These are phyloP conservation scores for Shiraia bambusicola DNA, from an alignment of 2,329 filamentous ascomycete species.

Conservation along the genomic window DNA sequence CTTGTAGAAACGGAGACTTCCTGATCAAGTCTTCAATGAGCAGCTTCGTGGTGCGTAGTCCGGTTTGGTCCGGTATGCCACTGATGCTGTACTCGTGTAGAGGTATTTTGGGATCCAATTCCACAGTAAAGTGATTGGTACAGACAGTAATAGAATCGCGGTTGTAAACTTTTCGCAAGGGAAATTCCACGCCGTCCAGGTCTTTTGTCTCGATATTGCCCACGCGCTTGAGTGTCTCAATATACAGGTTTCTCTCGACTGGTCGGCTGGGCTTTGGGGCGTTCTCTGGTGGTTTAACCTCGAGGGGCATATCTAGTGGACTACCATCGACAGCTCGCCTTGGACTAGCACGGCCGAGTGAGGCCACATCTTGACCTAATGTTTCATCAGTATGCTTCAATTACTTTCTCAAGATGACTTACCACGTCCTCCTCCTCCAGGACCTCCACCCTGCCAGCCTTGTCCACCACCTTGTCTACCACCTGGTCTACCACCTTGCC, in stretches of 20 bases:
- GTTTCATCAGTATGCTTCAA: too few species aligned
- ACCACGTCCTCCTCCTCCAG: background rate
- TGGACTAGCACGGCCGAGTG: background rate
- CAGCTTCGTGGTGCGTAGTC: background rate
- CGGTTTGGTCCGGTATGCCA: slow-evolving; percentile 1
- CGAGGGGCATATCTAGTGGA: slow-evolving; percentile 1
- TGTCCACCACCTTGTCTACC: too few species aligned
- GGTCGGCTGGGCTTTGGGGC: slow-evolving; percentile 1
- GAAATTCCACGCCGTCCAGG: slow-evolving; percentile 4
- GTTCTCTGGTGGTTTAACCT: background rate
- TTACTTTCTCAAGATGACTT: background rate
- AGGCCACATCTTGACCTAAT: too few species aligned
- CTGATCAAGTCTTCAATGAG: slow-evolving; percentile 3
- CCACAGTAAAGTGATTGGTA: slow-evolving; percentile 9
- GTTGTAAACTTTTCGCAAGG: slow-evolving; percentile 1
- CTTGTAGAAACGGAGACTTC: background rate
- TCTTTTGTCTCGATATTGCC: background rate
- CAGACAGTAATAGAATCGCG: slow-evolving; percentile 1
- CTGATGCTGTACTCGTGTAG: slow-evolving; percentile 6
- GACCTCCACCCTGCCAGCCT: too few species aligned
- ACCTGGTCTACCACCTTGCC: too few species aligned
- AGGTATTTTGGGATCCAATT: slow-evolving; percentile 1
- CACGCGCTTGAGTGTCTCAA: background rate
- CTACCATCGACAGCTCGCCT: slow-evolving; percentile 5
- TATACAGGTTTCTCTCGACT: background rate